Conservation (phyloP, 1,284 basidiomycete species). For the Fomitiporia mediterranea region DNA sequence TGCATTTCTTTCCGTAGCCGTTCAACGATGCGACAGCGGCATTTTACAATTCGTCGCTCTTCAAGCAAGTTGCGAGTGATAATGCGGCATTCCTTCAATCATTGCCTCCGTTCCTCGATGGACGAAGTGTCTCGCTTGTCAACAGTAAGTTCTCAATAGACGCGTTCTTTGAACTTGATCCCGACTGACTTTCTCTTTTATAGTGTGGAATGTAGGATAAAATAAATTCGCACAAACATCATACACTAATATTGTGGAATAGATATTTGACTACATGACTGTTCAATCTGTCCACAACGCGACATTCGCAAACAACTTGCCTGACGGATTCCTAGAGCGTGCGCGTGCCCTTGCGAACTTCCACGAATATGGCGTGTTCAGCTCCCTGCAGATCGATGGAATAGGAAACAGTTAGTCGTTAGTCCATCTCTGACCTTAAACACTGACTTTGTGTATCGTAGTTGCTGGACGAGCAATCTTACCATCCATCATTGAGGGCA, state of each 20-base stretch:
- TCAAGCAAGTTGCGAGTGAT: constrained; percentile 31
- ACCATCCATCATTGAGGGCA: constrained; percentile 39
- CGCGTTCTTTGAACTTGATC: not conserved
- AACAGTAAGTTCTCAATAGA: constrained; percentile 34
- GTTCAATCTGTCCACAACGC: constrained; percentile 48
- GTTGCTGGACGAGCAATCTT: constrained; percentile 45
- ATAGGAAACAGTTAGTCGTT: constrained; percentile 41
- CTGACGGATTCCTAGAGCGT: constrained; percentile 33
- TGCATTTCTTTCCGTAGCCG: constrained; percentile 10
- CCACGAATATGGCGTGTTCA: constrained; percentile 47
- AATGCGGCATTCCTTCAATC: constrained; percentile 39
- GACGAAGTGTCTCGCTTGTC: constrained; percentile 35
- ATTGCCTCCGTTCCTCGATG: constrained; percentile 36
- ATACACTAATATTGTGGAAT: no score
- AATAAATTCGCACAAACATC: no score
- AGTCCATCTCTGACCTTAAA: not conserved
- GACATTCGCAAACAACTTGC: constrained; percentile 33
- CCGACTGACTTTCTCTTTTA: not conserved
- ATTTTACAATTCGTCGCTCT: constrained; percentile 30
- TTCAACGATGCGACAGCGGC: constrained; percentile 19
- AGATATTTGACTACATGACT: constrained; percentile 50
- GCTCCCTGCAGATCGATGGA: constrained; percentile 31
- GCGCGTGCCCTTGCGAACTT: constrained; percentile 45
- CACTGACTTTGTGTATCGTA: constrained; percentile 28
- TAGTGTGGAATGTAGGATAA: constrained; percentile 20